Evolutionary conservation across 2,329 filamentous ascomycete genomes (phyloP).

Genomic region (Penicillium sp.): DNA sequence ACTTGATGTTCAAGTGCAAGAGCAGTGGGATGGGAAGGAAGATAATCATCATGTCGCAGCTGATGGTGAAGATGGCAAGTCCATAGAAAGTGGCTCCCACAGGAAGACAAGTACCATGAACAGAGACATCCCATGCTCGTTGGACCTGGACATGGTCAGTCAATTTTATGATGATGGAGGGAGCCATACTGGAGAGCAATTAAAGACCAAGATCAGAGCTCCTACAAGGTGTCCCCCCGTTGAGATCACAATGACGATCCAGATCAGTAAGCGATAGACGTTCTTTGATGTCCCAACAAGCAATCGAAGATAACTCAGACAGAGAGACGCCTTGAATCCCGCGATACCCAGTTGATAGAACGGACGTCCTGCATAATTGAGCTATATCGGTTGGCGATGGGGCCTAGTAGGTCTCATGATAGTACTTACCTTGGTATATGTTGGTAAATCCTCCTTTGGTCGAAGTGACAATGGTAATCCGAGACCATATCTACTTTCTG

Average conservation of each 20-base stretch:
- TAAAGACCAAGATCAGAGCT: constrained; percentile 51
- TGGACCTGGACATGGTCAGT: background rate
- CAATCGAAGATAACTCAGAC: constrained; percentile 55
- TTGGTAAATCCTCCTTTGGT: constrained; percentile 45
- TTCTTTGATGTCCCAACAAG: constrained; percentile 50
- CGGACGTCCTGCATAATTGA: constrained; percentile 56
- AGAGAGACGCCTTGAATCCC: constrained; percentile 57
- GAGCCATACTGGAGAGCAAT: constrained; percentile 48
- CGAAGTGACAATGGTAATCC: constrained; percentile 49
- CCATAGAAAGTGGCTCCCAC: constrained; percentile 53
- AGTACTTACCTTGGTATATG: constrained; percentile 42
- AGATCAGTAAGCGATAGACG: constrained; percentile 48
- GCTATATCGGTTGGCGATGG: constrained; percentile 19
- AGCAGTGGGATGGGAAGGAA: constrained; percentile 54
- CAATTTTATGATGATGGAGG: background rate
- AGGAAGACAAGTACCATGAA: constrained; percentile 47
- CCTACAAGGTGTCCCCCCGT: constrained; percentile 52
- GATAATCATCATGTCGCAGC: constrained; percentile 53
- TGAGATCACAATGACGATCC: constrained; percentile 45
- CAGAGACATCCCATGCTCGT: constrained; percentile 46
- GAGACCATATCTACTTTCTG: constrained; percentile 56
- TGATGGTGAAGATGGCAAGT: constrained; percentile 54
- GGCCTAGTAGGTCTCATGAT: too few relatives aligned
- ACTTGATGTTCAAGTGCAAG: constrained; percentile 50
- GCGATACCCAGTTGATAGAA: constrained; percentile 58